Percentiles rank a stretch among this genome's conserved stretches.
Evolutionary conservation across 2,329 filamentous ascomycete species (phyloP).

Genomic region (Sarocladiaceae sp.): DNA sequence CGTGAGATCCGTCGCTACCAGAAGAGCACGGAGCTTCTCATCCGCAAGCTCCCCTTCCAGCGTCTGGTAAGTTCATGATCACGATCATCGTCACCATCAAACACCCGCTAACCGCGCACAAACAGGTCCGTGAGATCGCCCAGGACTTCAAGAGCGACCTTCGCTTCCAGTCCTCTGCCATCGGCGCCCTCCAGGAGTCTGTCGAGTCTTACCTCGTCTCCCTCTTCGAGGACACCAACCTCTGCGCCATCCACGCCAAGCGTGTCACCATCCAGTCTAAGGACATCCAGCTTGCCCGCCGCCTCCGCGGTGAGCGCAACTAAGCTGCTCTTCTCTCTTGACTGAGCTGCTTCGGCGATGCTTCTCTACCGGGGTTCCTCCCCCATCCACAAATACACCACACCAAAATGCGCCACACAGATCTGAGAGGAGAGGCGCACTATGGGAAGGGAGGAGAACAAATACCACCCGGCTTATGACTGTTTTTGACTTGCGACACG

Average conservation of each 20-base stretch:
- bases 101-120: slow-evolving; percentile 12
- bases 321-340: slow-evolving; percentile 37
- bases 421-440: too few relatives aligned
- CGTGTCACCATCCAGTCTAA: slow-evolving; percentile 97
- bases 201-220: slow-evolving; percentile 98
- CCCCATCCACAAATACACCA: slow-evolving; percentile 11
- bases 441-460: neutral
- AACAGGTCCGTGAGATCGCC: slow-evolving; percentile 81
- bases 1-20: slow-evolving; percentile 98
- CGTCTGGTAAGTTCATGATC: slow-evolving; percentile 59
- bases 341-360: slow-evolving; percentile 5
- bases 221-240: slow-evolving; percentile 96
- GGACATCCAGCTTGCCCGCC: slow-evolving; percentile 93
- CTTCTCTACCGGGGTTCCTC: slow-evolving; percentile 12
- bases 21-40: slow-evolving; percentile 91
- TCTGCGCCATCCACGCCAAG: slow-evolving; percentile 98
- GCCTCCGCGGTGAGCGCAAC: slow-evolving; percentile 90
- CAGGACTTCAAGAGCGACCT: slow-evolving; percentile 94
- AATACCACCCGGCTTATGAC: slow-evolving; percentile 17
- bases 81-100: neutral
- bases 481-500: slow-evolving; percentile 33
- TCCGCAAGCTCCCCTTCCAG: slow-evolving; percentile 97
- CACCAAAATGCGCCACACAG: too few relatives aligned
- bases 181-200: slow-evolving; percentile 95
- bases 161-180: slow-evolving; percentile 97